Evolutionary conservation across 140 eudicot species (phyloP).

Genomic region (Bidens hawaiensis): DNA sequence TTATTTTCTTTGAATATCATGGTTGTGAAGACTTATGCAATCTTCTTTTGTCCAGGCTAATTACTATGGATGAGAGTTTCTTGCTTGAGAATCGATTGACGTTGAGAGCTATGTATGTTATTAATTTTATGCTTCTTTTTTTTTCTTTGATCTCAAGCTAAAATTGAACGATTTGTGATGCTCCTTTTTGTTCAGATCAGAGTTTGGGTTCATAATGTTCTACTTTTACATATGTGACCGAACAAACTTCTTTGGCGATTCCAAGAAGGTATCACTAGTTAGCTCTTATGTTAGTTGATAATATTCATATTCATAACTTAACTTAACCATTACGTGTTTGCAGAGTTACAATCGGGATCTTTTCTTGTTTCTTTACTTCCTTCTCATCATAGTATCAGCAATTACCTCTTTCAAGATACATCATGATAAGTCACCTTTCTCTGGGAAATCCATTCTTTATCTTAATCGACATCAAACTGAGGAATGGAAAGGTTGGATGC

Average conservation of each 20-base stretch:
- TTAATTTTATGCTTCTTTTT: background rate
- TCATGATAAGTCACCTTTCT: conserved; percentile 69
- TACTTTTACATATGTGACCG: conserved; percentile 84
- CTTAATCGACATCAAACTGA: conserved; percentile 93
- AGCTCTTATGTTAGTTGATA: conserved; percentile 6
- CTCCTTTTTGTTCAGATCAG: conserved; percentile 48
- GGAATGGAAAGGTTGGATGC: conserved; percentile 99
- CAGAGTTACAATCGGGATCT: conserved; percentile 91
- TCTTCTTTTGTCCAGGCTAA: conserved; percentile 40
- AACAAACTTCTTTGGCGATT: conserved; percentile 72
- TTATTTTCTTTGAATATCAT: background rate
- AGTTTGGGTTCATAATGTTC: conserved; percentile 57
- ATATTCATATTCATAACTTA: background rate
- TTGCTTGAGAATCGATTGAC: conserved; percentile 77
- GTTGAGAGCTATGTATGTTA: conserved; percentile 77
- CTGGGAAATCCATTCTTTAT: conserved; percentile 78
- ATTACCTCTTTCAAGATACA: conserved; percentile 81
- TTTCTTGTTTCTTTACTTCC: conserved; percentile 79
- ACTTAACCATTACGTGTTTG: conserved; percentile 14
- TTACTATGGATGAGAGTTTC: conserved; percentile 72
- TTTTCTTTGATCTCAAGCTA: background rate
- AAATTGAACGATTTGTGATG: background rate
- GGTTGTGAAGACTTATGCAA: background rate
- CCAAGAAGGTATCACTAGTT: conserved; percentile 54
- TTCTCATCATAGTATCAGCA: conserved; percentile 78